Base-by-base conservation (phyloP, 23 red algal species). In the Gracilariopsis chorda region DNA sequence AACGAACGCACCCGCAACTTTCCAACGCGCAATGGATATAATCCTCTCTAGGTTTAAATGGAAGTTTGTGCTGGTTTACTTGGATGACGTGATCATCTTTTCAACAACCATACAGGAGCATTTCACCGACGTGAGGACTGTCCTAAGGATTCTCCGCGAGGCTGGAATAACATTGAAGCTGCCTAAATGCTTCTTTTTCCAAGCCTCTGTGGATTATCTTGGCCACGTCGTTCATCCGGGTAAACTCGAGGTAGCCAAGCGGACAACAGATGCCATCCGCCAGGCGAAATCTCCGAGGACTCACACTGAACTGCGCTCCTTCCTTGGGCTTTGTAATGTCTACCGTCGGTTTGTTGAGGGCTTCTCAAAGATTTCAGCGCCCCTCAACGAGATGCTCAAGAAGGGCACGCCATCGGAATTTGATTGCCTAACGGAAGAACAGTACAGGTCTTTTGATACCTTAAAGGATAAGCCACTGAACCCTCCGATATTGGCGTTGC, bases 401-500 rank as follows among this genome's bases (percentile, higher is more conserved):
- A 59, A 59, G 7, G 6, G 29, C 21, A 59, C 6, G 16, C 55
- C 55, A 27, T 11, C 55, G 19, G 55, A 59, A 27, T 59, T 59
- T 59, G 39, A 44, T 3, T 10, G 5, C 34, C 75, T 68, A 5
- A 41, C 52, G 8, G 48, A 85, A 23, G 52, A 62, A 6, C 52
- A 68, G 24, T 30, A 33, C 8, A 20, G 37, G n/a, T 28, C 80
- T 7, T 62, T 85, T 39, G 55, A 85, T 13, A 44, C 28, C 34
- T 34, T 85, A 52, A 73, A 70, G 33, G 80, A 56, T 11, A 61
- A 56, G 8, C 33, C 68, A 4, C 25, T 61, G 27, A 85, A 85
- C 59, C 80, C 60, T 6, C 80, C 80, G 5, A 85, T 61, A 30
- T 46, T 85, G 25, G 80, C 48, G 10, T 45, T 85, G 25, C 80